Percentiles rank a stretch among this genome's conserved stretches.
phyloP scores from a whole-genome alignment of 2,329 filamentous ascomycete species.

The Alternaria angustiovoidea region DNA sequence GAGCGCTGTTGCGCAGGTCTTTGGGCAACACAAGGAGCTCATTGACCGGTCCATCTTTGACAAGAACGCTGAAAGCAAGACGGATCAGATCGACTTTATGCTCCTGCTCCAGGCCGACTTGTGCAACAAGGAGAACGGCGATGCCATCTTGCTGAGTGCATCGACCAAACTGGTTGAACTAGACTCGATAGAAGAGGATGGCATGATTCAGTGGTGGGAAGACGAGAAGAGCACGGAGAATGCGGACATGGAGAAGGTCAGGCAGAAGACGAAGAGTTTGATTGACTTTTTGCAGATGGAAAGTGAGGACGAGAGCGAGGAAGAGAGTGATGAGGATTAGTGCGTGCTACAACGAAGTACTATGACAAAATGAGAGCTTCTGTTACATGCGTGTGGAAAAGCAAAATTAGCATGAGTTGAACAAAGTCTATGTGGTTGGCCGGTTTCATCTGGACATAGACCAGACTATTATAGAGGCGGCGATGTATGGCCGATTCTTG shows the following conservation, averaged over 20 bases:
- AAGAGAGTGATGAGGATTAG: constrained; percentile 63
- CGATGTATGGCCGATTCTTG: neutral
- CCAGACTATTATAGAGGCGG: neutral
- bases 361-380: no score
- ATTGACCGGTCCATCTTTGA: constrained; percentile 68
- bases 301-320: constrained; percentile 72
- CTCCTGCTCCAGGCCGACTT: constrained; percentile 83
- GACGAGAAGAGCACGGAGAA: constrained; percentile 73
- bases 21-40: constrained; percentile 65
- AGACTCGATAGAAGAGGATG: constrained; percentile 89
- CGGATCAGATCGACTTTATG: constrained; percentile 85
- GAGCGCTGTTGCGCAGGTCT: constrained; percentile 53
- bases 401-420: neutral
- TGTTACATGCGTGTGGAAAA: neutral
- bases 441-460: neutral
- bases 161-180: constrained; percentile 85
- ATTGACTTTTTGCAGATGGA: constrained; percentile 83
- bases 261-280: constrained; percentile 77
- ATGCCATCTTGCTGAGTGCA: constrained; percentile 75
- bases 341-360: constrained; percentile 12
- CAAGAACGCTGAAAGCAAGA: constrained; percentile 59
- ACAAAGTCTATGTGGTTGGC: neutral
- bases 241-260: constrained; percentile 74
- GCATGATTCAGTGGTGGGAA: constrained; percentile 87
- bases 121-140: constrained; percentile 68